Evolutionary conservation across 352 stramenopile genomes (phyloP).

Genomic region (Pythium monospermum): DNA sequence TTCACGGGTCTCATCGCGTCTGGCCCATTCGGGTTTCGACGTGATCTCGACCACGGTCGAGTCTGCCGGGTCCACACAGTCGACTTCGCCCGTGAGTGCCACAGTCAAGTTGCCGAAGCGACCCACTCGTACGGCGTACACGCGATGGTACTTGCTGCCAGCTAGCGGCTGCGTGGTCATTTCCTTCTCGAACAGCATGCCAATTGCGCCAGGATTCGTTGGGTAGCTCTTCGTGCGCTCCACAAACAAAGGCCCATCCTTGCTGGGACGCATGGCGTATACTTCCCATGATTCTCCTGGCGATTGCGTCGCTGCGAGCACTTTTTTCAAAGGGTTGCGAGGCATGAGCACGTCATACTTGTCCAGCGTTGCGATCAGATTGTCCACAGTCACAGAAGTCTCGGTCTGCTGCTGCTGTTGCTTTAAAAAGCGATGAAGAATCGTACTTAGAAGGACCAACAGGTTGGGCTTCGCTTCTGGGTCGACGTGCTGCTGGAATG

Average conservation of each 20-base stretch:
- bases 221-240: slow-evolving; percentile 1
- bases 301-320: background rate
- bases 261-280: background rate
- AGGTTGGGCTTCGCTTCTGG: background rate
- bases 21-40: slow-evolving; percentile 1
- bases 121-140: background rate
- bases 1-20: background rate
- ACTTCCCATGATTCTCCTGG: background rate
- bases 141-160: background rate
- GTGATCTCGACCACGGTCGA: background rate
- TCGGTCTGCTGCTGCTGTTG: background rate
- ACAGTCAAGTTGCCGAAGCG: background rate
- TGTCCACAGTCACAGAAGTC: background rate
- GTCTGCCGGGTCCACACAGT: background rate
- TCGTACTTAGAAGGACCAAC: background rate
- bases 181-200: background rate
- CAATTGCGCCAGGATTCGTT: background rate
- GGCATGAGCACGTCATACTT: background rate
- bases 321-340: background rate
- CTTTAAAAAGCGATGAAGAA: no score
- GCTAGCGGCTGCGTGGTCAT: background rate
- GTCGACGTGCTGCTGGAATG: background rate
- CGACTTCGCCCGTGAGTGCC: background rate
- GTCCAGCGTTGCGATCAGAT: background rate
- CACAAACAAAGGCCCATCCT: background rate